Evolutionary conservation across 1,139 yeast species (phyloP).

Genomic region (Kazachstania sp.): DNA sequence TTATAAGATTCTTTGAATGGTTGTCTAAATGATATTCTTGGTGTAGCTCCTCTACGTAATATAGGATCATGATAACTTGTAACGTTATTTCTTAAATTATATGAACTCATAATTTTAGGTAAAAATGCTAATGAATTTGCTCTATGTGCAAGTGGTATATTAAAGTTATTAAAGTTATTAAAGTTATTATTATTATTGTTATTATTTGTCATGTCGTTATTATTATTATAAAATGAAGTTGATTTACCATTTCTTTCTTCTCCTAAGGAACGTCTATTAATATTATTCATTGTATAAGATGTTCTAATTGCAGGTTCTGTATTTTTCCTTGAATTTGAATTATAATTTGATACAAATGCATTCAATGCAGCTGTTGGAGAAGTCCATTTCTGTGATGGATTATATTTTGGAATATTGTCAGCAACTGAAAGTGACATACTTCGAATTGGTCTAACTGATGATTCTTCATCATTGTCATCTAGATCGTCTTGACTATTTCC

Average conservation of each 20-base stretch:
- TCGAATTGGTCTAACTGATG: conserved; percentile 1
- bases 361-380: conserved; percentile 60
- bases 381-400: conserved; percentile 27
- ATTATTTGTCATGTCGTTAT: no score
- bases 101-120: conserved; percentile 10
- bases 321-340: neutral
- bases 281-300: conserved; percentile 2
- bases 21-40: conserved; percentile 7
- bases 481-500: conserved; percentile 2
- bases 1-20: conserved; percentile 5
- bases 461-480: neutral
- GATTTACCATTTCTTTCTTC: conserved; percentile 8
- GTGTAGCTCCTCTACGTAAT: neutral
- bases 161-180: conserved; percentile 1
- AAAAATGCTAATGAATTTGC: conserved; percentile 15
- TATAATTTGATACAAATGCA: conserved; percentile 37
- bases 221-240: conserved; percentile 6
- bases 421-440: conserved; percentile 6
- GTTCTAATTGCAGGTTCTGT: conserved; percentile 3
- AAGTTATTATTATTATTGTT: conserved; percentile 3
- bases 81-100: conserved; percentile 2
- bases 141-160: conserved; percentile 8
- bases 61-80: neutral
- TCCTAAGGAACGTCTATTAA: conserved; percentile 1
- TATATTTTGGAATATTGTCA: conserved; percentile 4